phyloP scores from a whole-genome alignment of 805 yeast species.

The Lipomyces oligophaga region DNA sequence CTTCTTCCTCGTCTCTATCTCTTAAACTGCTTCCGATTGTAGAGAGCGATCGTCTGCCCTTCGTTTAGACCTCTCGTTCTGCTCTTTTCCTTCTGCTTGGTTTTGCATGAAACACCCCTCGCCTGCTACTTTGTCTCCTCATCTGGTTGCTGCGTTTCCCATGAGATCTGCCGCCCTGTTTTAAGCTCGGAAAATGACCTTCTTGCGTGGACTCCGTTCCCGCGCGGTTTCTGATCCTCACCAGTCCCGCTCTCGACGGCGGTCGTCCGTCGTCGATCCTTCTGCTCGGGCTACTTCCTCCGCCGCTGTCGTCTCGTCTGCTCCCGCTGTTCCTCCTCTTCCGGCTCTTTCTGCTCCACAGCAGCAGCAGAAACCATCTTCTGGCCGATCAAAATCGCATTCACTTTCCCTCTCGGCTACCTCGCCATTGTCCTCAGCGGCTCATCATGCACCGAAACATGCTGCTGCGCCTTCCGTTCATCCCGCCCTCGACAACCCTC shows the following conservation, averaged over 20 bases:
- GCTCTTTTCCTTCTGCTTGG: not conserved
- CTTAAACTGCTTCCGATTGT: not conserved
- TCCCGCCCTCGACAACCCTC: no score
- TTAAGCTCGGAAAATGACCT: constrained; percentile 16
- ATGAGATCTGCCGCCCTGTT: not conserved
- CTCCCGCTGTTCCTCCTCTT: not conserved
- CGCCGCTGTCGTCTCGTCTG: not conserved
- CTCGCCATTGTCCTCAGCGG: no score
- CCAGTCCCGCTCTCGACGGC: not conserved
- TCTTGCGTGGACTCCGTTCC: constrained; percentile 23
- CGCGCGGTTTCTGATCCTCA: constrained; percentile 25
- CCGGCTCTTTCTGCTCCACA: no score
- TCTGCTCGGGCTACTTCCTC: constrained; percentile 1
- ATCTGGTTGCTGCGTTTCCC: not conserved
- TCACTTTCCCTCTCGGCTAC: no score
- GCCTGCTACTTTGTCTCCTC: no score
- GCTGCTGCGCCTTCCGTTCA: no score
- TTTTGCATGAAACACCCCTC: no score
- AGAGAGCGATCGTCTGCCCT: not conserved
- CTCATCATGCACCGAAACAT: no score
- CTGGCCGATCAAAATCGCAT: no score
- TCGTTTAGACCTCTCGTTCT: not conserved
- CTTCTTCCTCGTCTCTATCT: no score
- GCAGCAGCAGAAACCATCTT: no score
- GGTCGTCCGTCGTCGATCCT: not conserved